phyloP scores from a whole-genome alignment of 768 basidiomycete species.

The Ramaria rubella region DNA sequence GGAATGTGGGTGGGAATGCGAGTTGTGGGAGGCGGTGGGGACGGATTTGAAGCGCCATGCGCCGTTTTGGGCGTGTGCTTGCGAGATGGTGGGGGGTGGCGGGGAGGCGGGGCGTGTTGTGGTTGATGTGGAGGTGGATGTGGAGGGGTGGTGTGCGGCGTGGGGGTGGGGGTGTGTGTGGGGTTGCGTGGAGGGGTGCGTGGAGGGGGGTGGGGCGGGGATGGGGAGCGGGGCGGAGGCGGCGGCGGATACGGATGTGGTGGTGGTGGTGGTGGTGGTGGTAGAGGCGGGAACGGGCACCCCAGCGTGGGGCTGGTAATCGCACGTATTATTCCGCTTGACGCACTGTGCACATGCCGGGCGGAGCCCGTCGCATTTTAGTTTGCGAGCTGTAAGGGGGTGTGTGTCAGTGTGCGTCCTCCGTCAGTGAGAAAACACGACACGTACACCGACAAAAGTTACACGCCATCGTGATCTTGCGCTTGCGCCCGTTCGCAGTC shows the following conservation, averaged over 20 bases:
- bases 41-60: too few species aligned
- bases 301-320: slow-evolving; percentile 57
- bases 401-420: slow-evolving; percentile 2
- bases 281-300: neutral
- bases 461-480: slow-evolving; percentile 82
- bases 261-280: too few species aligned
- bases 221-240: neutral
- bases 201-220: too few species aligned
- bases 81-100: too few species aligned
- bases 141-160: neutral
- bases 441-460: slow-evolving; percentile 85
- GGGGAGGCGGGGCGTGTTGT: too few species aligned
- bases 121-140: neutral
- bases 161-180: neutral
- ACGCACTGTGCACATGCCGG: slow-evolving; percentile 79
- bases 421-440: too few species aligned
- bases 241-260: neutral
- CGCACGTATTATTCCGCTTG: slow-evolving; percentile 72
- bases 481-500: slow-evolving; percentile 58
- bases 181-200: too few species aligned
- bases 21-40: too few species aligned
- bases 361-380: slow-evolving; percentile 82
- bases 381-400: slow-evolving; percentile 59
- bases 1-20: too few species aligned
- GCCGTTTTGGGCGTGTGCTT: too few species aligned